Base-by-base conservation (phyloP, 2,329 filamentous ascomycete species). In the Chaetoscypha palmicola region DNA sequence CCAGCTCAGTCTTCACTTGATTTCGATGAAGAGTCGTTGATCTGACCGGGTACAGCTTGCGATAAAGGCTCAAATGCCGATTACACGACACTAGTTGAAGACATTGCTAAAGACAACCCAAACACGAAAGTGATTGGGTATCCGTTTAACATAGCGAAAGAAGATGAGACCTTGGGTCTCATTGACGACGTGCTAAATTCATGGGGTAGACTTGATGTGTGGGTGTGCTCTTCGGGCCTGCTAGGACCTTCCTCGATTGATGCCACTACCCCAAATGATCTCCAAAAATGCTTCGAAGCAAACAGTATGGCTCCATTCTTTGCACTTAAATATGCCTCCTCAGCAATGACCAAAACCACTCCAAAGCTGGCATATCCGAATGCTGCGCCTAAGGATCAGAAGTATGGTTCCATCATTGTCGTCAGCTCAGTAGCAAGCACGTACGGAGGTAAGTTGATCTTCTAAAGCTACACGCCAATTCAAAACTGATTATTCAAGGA, bases 351-450 rank as follows among this genome's bases (percentile, higher is more conserved):
- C 14, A 81, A 81, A 58, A 70, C 72, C 5, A 73, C 72, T 0
- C 66, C 70, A 0, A 72, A 62, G 48, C 62, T 73, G 49, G 68
- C 72, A 33, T 81, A 82, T 54, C 67, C 74, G 0, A 81, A 81
- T 53, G 77, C 78, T 1, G 72, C 75, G 10, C 74, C 74, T 0
- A 81, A 81, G 54, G 71, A 73, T 51, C 67, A 71, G 38, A 66
- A 68, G n/a, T 81, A 81, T 54, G 77, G 77, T 2, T 74, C 70
- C 50, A 79, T 81, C 46, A 70, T 81, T 33, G 75, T 81, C n/a
- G 74, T 81, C 2, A 70, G 69, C 14, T 71, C 66, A 34, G 74
- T 79, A 0, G 77, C 77, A 2, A 72, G 70, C 20, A 73, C 71
- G 17, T 74, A 77, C 49, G 77, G 76, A 5, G 54, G 41, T 38